phyloP scores from a whole-genome alignment of 805 yeast genomes.

The Grigorovia yakushimaensis region DNA sequence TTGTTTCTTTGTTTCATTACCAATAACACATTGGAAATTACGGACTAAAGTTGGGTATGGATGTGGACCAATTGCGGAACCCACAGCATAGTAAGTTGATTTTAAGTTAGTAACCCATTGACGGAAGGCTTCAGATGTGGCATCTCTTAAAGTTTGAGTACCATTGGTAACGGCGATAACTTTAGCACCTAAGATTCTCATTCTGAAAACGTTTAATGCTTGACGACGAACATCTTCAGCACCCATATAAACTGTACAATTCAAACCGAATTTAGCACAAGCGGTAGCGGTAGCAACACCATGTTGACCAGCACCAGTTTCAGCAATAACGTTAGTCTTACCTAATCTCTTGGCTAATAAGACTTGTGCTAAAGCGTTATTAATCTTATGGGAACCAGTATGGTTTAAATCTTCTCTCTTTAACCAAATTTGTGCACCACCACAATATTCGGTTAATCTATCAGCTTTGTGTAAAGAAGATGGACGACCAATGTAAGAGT shows the following conservation, averaged over 20 bases:
- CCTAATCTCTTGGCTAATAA: constrained; percentile 72
- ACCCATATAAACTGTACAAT: constrained; percentile 96
- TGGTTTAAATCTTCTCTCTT: constrained; percentile 94
- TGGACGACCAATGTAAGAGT: constrained; percentile 94
- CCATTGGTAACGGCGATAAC: constrained; percentile 92
- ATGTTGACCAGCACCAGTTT: constrained; percentile 90
- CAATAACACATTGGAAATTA: constrained; percentile 96
- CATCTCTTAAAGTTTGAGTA: constrained; percentile 92
- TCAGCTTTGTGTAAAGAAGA: constrained; percentile 87
- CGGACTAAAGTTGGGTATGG: constrained; percentile 97
- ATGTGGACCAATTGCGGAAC: constrained; percentile 98
- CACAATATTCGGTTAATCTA: constrained; percentile 77
- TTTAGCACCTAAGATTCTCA: constrained; percentile 92
- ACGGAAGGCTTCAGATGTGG: constrained; percentile 94
- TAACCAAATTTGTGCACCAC: constrained; percentile 95
- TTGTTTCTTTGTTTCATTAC: constrained; percentile 88
- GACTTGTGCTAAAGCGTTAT: constrained; percentile 77
- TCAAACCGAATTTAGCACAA: constrained; percentile 83
- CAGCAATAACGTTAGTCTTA: constrained; percentile 69
- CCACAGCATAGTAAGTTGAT: constrained; percentile 89
- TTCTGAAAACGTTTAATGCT: constrained; percentile 94
- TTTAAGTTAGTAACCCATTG: constrained; percentile 85
- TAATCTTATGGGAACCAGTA: constrained; percentile 82
- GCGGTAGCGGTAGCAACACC: constrained; percentile 93
- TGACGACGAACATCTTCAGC: constrained; percentile 99